Evolutionary conservation across 805 yeast genomes (phyloP).

Genomic region (Ogataea parapolymorpha): DNA sequence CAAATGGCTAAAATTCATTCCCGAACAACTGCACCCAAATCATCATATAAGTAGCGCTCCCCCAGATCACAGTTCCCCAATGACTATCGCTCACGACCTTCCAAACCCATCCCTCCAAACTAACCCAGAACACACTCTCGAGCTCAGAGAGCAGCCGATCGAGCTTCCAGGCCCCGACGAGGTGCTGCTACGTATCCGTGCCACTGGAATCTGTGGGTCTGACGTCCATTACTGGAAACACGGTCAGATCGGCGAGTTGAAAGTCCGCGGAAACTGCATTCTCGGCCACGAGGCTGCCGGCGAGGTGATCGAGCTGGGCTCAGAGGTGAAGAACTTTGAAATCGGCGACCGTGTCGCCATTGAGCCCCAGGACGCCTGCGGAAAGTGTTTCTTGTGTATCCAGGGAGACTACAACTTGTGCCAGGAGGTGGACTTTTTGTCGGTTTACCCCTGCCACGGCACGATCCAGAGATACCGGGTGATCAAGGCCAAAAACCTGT

Average conservation of each 20-base stretch:
- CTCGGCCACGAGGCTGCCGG: slow-evolving; percentile 47
- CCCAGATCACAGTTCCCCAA: neutral
- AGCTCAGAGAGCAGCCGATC: slow-evolving; percentile 18
- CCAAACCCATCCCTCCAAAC: slow-evolving; percentile 22
- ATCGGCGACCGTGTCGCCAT: slow-evolving; percentile 47
- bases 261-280: slow-evolving; percentile 33
- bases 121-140: slow-evolving; percentile 19
- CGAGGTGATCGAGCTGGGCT: slow-evolving; percentile 46
- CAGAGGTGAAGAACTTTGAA: slow-evolving; percentile 41
- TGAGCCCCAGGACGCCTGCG: slow-evolving; percentile 56
- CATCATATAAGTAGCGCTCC: neutral
- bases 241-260: slow-evolving; percentile 56
- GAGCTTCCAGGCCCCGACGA: slow-evolving; percentile 33
- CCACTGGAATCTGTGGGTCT: slow-evolving; percentile 77
- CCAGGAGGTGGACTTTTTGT: slow-evolving; percentile 36
- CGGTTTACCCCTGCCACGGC: slow-evolving; percentile 38
- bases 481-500: slow-evolving; percentile 34
- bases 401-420: slow-evolving; percentile 42
- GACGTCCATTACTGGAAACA: slow-evolving; percentile 68
- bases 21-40: no score
- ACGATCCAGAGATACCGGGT: slow-evolving; percentile 38
- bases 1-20: no score
- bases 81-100: neutral
- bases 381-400: slow-evolving; percentile 36
- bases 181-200: slow-evolving; percentile 57